phyloP scores from a whole-genome alignment of 2,329 filamentous ascomycete genomes.

The Fusarium oligoseptatum region DNA sequence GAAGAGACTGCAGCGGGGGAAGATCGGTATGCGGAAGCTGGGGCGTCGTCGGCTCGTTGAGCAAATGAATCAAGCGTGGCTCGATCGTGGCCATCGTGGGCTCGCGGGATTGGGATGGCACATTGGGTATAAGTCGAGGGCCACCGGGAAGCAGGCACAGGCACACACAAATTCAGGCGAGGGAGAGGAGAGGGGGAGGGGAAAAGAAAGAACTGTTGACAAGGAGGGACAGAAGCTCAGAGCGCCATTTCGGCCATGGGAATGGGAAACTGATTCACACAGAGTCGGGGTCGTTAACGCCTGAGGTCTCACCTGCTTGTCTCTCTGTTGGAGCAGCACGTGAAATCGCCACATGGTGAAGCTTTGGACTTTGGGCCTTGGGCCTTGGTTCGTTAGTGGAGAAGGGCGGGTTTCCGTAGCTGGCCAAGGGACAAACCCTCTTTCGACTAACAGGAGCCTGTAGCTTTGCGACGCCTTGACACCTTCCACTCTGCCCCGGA shows the following conservation, averaged over 20 bases:
- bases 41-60: conserved; percentile 68
- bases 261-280: conserved; percentile 32
- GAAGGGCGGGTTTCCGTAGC: conserved; percentile 15
- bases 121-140: conserved; percentile 46
- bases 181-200: conserved; percentile 17
- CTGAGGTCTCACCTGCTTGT: conserved; percentile 45
- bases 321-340: conserved; percentile 44
- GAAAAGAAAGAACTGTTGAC: conserved; percentile 30
- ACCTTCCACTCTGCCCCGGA: background rate
- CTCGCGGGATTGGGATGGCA: conserved; percentile 43
- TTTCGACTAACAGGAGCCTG: background rate
- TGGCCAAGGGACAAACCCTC: background rate
- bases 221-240: conserved; percentile 39
- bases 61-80: conserved; percentile 74
- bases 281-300: conserved; percentile 42
- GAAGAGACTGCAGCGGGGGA: conserved; percentile 65
- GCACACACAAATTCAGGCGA: conserved; percentile 6
- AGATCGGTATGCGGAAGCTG: conserved; percentile 65
- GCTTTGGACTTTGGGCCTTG: conserved; percentile 19
- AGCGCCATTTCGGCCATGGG: conserved; percentile 38
- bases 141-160: conserved; percentile 13
- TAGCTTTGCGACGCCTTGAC: background rate
- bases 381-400: conserved; percentile 1
- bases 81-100: conserved; percentile 75
- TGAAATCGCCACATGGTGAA: conserved; percentile 49